A percentile compares a stretch with the other conserved stretches of the same genome.
Conservation (phyloP, 306 rosid genomes). For the Alnus glutinosa region DNA sequence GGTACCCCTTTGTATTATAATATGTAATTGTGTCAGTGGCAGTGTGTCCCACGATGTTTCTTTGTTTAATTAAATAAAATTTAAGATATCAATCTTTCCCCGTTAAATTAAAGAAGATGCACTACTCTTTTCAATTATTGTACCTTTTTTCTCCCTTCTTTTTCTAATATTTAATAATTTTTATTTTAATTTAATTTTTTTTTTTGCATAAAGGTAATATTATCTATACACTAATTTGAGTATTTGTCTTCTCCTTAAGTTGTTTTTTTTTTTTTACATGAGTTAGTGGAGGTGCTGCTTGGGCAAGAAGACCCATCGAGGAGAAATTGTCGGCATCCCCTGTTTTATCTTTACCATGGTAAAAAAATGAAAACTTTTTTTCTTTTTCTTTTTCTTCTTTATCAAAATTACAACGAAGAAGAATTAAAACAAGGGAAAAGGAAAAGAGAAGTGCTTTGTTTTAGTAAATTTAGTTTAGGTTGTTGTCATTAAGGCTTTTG, state of each 20-base stretch:
- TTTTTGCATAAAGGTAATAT: not conserved
- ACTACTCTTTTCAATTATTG: not conserved
- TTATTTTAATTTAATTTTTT: no score
- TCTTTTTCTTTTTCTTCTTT: not conserved
- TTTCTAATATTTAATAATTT: not conserved
- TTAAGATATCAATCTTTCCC: not conserved
- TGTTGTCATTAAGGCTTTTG: not conserved
- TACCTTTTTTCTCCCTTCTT: not conserved
- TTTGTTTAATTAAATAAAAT: not conserved
- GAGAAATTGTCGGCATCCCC: no score
- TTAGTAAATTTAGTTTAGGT: not conserved
- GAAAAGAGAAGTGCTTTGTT: not conserved
- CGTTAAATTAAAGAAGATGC: not conserved
- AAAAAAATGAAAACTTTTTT: not conserved
- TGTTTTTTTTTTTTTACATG: no score
- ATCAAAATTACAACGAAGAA: not conserved
- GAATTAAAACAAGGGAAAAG: not conserved
- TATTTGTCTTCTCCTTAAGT: no score
- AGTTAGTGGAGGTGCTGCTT: no score
- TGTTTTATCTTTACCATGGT: no score
- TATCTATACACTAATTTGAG: no score
- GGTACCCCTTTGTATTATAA: no score
- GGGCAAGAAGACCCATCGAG: no score
- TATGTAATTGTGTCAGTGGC: no score
- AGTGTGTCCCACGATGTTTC: not conserved